Evolutionary conservation across 1,284 basidiomycete genomes (phyloP).

Genomic region (Stygiomarasmius scandens): DNA sequence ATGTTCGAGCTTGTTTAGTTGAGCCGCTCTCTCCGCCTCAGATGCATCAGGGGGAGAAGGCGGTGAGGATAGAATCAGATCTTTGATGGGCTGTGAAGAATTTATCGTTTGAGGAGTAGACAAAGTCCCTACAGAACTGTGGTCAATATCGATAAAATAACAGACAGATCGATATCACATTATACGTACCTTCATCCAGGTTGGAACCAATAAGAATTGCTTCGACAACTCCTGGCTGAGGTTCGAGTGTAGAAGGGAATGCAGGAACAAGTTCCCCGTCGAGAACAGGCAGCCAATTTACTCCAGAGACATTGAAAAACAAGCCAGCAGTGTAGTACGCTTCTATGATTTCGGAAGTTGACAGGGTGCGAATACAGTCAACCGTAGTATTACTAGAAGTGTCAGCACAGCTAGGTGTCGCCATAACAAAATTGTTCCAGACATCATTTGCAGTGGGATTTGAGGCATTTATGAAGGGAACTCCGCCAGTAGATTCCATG

Average conservation of each 20-base stretch:
- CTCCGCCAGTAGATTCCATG: conserved; percentile 42
- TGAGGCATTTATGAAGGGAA: conserved; percentile 31
- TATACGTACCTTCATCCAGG: conserved; percentile 46
- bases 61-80: conserved; percentile 22
- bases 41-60: conserved; percentile 33
- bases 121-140: conserved; percentile 33
- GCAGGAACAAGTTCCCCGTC: conserved; percentile 51
- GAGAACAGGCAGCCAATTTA: conserved; percentile 31
- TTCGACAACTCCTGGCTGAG: conserved; percentile 37
- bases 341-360: conserved; percentile 36
- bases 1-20: conserved; percentile 19
- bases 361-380: conserved; percentile 40
- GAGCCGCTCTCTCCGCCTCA: conserved; percentile 10
- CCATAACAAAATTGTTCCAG: conserved; percentile 45
- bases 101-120: conserved; percentile 36
- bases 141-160: too few species aligned
- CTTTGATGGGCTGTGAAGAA: conserved; percentile 3
- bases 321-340: conserved; percentile 31
- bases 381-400: conserved; percentile 36
- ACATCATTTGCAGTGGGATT: conserved; percentile 33
- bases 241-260: conserved; percentile 38
- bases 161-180: too few species aligned
- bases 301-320: conserved; percentile 37
- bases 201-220: conserved; percentile 49
- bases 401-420: conserved; percentile 39